A percentile compares a stretch with the other conserved stretches of the same genome.
phyloP scores from a whole-genome alignment of 306 rosid genomes.

The Trifolium repens region DNA sequence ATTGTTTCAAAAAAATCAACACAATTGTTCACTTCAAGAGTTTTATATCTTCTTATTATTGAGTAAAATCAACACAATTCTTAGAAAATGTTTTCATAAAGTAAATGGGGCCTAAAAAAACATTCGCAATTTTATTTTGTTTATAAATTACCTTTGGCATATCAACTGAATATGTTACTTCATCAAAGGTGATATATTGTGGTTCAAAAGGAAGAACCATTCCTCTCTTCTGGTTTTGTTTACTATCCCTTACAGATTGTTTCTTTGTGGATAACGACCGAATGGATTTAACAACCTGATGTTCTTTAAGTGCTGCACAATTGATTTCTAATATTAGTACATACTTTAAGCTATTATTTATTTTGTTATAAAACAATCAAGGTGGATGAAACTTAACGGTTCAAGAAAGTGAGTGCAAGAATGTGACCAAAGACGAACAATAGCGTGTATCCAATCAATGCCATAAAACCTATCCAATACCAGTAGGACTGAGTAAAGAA shows the following conservation, averaged over 20 bases:
- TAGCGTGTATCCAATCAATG: conserved; percentile 41
- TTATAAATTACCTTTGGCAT: conserved; percentile 47
- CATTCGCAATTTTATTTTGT: neutral
- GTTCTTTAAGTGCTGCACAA: conserved; percentile 43
- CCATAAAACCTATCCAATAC: conserved; percentile 52
- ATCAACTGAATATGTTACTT: conserved; percentile 50
- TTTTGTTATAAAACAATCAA: neutral
- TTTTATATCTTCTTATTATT: too few species aligned
- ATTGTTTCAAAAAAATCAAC: too few species aligned
- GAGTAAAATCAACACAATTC: too few species aligned
- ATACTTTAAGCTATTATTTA: neutral
- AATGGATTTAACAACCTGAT: conserved; percentile 32
- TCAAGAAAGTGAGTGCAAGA: conserved; percentile 53
- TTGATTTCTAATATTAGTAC: conserved; percentile 18
- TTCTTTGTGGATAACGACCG: neutral
- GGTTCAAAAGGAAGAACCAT: conserved; percentile 58
- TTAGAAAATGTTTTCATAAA: too few species aligned
- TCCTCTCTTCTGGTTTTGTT: conserved; percentile 37
- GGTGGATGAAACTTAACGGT: conserved; percentile 47
- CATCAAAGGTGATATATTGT: conserved; percentile 49
- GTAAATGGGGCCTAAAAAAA: too few species aligned
- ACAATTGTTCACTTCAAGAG: too few species aligned
- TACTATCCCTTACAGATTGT: neutral
- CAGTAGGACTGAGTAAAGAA: conserved; percentile 49
- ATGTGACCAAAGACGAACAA: conserved; percentile 47